These are phyloP conservation scores for Penicillium sp. DNA, from an alignment of 2,329 filamentous ascomycete genomes.

Conservation along the genomic window DNA sequence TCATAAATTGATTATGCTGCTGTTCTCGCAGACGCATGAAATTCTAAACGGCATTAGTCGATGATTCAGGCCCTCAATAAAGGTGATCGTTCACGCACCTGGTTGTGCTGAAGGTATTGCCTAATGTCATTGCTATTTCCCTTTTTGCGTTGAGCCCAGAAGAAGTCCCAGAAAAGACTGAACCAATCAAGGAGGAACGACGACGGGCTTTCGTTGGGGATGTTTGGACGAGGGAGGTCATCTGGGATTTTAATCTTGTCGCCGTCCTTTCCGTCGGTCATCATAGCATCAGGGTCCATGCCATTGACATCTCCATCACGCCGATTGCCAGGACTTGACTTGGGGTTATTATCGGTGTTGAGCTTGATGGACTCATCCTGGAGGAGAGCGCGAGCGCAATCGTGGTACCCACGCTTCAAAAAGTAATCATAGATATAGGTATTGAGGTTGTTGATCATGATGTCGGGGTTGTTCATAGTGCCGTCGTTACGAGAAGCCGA, in stretches of 20 bases:
- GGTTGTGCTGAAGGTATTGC: slow-evolving; percentile 77
- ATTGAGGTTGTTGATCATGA: slow-evolving; percentile 52
- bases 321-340: slow-evolving; percentile 67
- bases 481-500: slow-evolving; percentile 45
- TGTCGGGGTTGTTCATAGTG: slow-evolving; percentile 40
- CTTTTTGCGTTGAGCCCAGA: slow-evolving; percentile 74
- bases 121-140: slow-evolving; percentile 63
- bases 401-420: slow-evolving; percentile 77
- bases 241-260: slow-evolving; percentile 70
- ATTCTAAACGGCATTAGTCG: slow-evolving; percentile 51
- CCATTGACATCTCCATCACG: slow-evolving; percentile 71
- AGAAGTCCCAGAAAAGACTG: slow-evolving; percentile 95
- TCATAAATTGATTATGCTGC: slow-evolving; percentile 73
- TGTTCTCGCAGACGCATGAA: slow-evolving; percentile 68
- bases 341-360: slow-evolving; percentile 56
- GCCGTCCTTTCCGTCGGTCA: slow-evolving; percentile 79
- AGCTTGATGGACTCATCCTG: slow-evolving; percentile 61
- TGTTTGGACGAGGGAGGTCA: slow-evolving; percentile 65
- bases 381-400: slow-evolving; percentile 74
- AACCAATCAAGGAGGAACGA: slow-evolving; percentile 98
- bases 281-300: slow-evolving; percentile 71
- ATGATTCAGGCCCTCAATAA: slow-evolving; percentile 5
- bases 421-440: slow-evolving; percentile 74
- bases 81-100: slow-evolving; percentile 56
- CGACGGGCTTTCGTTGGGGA: slow-evolving; percentile 62